Evolutionary conservation across 257 asterid genomes (phyloP), one percentile per base, ranked within the genome.

Genomic region (Solanum okadae): DNA sequence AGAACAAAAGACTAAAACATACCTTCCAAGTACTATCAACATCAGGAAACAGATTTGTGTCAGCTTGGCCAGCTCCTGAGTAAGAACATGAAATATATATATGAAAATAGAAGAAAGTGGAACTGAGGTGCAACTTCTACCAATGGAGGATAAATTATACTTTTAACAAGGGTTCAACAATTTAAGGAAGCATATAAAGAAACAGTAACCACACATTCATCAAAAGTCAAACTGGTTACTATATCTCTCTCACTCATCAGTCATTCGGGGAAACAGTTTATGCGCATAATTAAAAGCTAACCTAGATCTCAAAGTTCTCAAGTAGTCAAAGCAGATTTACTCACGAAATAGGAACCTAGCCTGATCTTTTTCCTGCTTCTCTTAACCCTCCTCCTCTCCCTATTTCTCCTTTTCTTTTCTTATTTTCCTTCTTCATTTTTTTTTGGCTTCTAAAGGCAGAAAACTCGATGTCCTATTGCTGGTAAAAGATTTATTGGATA

Each of bases 21-120:
- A 91, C 93, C 93, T 93, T 96, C 98, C 99, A 96, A 88, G 96
- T 88, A 93, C 99, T 95, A 89, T 93, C 96, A 16, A 95, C 99
- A 83, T 94, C 98, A 27, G 99, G 99, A 88, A 96, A 96, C 91
- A 96, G 75, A 90, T 90, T 92, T 86, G 95, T 89, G 87, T 94
- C 99, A 23, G 94, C 92, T 90, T 93, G 95, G 85, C 92, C 87
- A 63, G 95, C 94, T 89, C 98, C 98, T 95, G 86, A 44, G 49
- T 76, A n/a, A 67, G 18, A 86, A 87, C 59, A 89, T 84, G 10
- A 46, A 6, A 83, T 40, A 86, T 90, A 86, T 90, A 44, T 52
- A 75, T 18, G 29, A 72, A 10, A 76, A 59, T 6, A 10, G 56
- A 84, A 35, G 40, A 42, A 86, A 79, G 85, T 44, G 67, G 34